phyloP scores from a whole-genome alignment of 768 basidiomycete genomes.

The Amanita polypyramis region DNA sequence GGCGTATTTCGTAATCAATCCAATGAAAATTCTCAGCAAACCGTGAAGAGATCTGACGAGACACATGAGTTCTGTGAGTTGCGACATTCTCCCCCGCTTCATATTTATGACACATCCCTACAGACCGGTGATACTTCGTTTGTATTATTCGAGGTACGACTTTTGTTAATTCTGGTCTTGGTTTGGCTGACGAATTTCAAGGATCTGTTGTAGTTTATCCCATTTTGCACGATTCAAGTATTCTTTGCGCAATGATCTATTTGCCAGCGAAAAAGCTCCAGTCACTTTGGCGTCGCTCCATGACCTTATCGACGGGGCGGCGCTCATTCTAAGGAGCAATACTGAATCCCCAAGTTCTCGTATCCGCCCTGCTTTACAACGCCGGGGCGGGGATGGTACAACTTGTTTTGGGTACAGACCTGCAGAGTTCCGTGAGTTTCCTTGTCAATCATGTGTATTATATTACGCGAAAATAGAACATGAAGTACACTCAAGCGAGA shows the following conservation, averaged over 20 bases:
- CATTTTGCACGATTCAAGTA: not conserved
- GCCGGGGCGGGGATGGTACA: conserved; percentile 9
- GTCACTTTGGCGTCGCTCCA: conserved; percentile 83
- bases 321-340: conserved; percentile 84
- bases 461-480: not conserved
- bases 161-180: not conserved
- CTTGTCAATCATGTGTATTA: not conserved
- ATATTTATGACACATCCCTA: not conserved
- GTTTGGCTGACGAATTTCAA: not conserved
- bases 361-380: not conserved
- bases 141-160: conserved; percentile 17
- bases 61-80: conserved; percentile 92
- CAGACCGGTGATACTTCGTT: conserved; percentile 5
- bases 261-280: conserved; percentile 3
- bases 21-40: conserved; percentile 57
- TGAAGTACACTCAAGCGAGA: conserved; percentile 6
- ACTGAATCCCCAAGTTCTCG: conserved; percentile 20
- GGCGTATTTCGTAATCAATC: conserved; percentile 18
- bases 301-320: conserved; percentile 45
- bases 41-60: conserved; percentile 92
- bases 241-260: not conserved
- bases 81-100: not conserved
- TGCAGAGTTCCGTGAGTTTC: not conserved
- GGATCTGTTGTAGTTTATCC: not conserved
- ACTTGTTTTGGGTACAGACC: not conserved